These are phyloP conservation scores for Aspergillus conjunctus DNA, from an alignment of 495 filamentous ascomycete species.

Conservation along the genomic window DNA sequence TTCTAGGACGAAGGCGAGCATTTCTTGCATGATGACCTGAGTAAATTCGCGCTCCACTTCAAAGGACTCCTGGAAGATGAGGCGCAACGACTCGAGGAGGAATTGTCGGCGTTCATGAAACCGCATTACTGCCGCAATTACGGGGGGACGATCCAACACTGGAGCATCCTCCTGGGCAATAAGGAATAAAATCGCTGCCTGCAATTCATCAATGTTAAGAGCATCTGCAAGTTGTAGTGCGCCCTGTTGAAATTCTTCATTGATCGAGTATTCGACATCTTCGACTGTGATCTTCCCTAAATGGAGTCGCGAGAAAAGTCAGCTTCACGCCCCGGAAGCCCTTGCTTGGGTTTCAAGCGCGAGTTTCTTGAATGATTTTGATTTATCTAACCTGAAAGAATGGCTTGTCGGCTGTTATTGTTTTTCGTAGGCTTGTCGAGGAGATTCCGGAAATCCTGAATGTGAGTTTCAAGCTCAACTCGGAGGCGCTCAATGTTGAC, in stretches of 20 bases:
- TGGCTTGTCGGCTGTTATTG: constrained; percentile 62
- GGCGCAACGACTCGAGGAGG: constrained; percentile 77
- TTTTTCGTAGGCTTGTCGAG: constrained; percentile 74
- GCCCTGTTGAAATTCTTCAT: constrained; percentile 80
- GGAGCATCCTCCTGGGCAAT: constrained; percentile 65
- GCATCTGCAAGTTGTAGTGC: constrained; percentile 79
- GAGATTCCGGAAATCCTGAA: constrained; percentile 73
- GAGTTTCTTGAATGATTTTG: not conserved
- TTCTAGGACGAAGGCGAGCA: constrained; percentile 47
- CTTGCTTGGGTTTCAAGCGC: not conserved
- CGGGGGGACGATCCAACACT: constrained; percentile 64
- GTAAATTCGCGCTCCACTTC: constrained; percentile 56
- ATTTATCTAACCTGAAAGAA: constrained; percentile 54
- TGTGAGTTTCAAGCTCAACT: constrained; percentile 66
- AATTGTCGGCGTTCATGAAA: constrained; percentile 82
- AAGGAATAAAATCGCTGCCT: constrained; percentile 74
- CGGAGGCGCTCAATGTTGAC: constrained; percentile 64
- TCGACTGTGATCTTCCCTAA: constrained; percentile 71
- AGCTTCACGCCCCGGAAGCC: constrained; percentile 27
- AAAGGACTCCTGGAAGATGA: constrained; percentile 66
- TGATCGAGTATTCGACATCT: constrained; percentile 76
- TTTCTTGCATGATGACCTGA: constrained; percentile 44
- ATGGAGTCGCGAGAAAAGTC: constrained; percentile 28
- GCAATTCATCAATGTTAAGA: constrained; percentile 84
- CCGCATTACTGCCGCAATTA: constrained; percentile 73